These are phyloP conservation scores for Didymella pomorum DNA, from an alignment of 2,329 filamentous ascomycete species.

Conservation along the genomic window DNA sequence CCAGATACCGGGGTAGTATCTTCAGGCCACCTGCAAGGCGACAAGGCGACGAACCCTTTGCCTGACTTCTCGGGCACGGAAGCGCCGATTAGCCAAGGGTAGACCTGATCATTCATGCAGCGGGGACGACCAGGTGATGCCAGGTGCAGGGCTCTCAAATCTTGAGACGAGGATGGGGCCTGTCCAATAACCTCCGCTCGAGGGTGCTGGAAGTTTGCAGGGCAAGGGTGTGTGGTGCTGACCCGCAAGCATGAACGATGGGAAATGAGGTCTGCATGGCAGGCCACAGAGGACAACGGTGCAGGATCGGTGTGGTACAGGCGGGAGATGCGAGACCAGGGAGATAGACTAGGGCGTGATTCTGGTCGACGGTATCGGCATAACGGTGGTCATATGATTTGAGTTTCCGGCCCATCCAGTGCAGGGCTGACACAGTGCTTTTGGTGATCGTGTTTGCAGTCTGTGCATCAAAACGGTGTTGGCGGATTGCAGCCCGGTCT, in stretches of 20 bases:
- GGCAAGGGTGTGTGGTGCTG: slow-evolving; percentile 1
- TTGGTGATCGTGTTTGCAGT: slow-evolving; percentile 8
- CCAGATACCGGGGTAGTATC: slow-evolving; percentile 1
- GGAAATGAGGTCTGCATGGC: slow-evolving; percentile 23
- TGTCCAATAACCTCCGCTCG: slow-evolving; percentile 5
- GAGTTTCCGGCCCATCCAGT: slow-evolving; percentile 1
- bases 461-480: slow-evolving; percentile 6
- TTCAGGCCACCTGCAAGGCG: slow-evolving; percentile 15
- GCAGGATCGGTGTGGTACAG: slow-evolving; percentile 9
- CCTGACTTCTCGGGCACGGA: slow-evolving; percentile 15
- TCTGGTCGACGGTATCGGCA: slow-evolving; percentile 10
- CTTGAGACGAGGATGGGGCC: slow-evolving; percentile 18
- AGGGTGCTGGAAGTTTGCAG: slow-evolving; percentile 8
- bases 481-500: neutral
- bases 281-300: slow-evolving; percentile 7
- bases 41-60: slow-evolving; percentile 9
- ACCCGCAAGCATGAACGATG: slow-evolving; percentile 20
- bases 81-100: slow-evolving; percentile 5
- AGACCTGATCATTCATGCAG: slow-evolving; percentile 17
- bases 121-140: slow-evolving; percentile 4
- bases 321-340: slow-evolving; percentile 24
- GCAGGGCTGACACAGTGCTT: slow-evolving; percentile 16
- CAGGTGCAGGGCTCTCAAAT: slow-evolving; percentile 10
- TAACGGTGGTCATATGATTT: slow-evolving; percentile 11
- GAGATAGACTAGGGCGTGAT: neutral